Percentiles rank a stretch among this genome's conserved stretches.
Conservation (phyloP, 106 monocot species). For the Alisma plantagoaquatica region DNA sequence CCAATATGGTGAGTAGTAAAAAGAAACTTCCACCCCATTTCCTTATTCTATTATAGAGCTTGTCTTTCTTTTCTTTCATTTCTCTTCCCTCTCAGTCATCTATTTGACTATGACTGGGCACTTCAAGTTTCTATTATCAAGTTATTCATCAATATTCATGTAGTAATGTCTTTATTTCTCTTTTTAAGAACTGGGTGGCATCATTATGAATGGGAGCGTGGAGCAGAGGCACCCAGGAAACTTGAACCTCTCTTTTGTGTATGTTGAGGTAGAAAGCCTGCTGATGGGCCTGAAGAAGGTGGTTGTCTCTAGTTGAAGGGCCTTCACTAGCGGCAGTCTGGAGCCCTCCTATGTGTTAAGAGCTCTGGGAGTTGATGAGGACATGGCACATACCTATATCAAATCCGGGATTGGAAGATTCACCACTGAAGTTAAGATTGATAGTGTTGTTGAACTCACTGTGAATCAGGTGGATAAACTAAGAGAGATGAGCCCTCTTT, state of each 20-base stretch:
- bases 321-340: conserved; percentile 82
- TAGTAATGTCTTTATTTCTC: too few relatives aligned
- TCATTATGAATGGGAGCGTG: conserved; percentile 71
- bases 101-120: too few relatives aligned
- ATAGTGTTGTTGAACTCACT: conserved; percentile 49
- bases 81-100: too few relatives aligned
- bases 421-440: conserved; percentile 79
- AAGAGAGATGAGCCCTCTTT: conserved; percentile 86
- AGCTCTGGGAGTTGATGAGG: conserved; percentile 87
- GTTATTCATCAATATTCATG: too few relatives aligned
- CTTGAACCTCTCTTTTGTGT: conserved; percentile 74
- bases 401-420: conserved; percentile 86
- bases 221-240: conserved; percentile 72
- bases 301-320: conserved; percentile 86
- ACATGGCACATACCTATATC: conserved; percentile 88
- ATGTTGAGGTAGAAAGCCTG: conserved; percentile 84
- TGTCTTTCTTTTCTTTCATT: too few relatives aligned
- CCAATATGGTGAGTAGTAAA: too few relatives aligned
- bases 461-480: conserved; percentile 81
- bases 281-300: conserved; percentile 93
- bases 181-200: conserved; percentile 47
- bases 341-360: conserved; percentile 85
- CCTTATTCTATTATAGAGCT: too few relatives aligned
- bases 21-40: too few relatives aligned
- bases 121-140: too few relatives aligned